Evolutionary conservation across 192 early-diverging fungal species (phyloP).

Genomic region (Umbelopsis ramanniana): DNA sequence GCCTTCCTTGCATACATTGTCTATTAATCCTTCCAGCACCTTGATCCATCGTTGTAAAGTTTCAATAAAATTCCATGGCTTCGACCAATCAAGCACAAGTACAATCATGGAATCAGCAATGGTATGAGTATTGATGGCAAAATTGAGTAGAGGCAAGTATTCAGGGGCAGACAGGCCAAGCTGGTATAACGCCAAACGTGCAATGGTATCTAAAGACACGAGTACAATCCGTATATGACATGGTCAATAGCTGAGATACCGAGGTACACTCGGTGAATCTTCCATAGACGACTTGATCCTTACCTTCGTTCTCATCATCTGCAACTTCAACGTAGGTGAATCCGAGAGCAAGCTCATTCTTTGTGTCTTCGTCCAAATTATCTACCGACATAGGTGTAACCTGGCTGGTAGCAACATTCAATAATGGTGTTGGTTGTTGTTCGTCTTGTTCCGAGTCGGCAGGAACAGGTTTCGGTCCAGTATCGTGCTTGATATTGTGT

Average conservation of each 20-base stretch:
- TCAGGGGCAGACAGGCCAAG: conserved; percentile 70
- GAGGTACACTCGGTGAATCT: conserved; percentile 29
- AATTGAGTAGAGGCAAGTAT: conserved; percentile 71
- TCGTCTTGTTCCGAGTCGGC: conserved; percentile 40
- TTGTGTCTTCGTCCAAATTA: conserved; percentile 47
- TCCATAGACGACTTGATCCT: neutral
- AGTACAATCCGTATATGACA: no score
- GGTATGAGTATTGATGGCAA: conserved; percentile 70
- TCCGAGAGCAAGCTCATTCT: conserved; percentile 79
- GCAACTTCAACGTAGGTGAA: conserved; percentile 84
- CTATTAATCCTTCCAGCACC: conserved; percentile 63
- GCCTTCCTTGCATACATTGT: conserved; percentile 58
- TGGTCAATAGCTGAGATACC: neutral
- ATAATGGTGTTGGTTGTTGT: conserved; percentile 42
- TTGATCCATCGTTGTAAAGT: conserved; percentile 79
- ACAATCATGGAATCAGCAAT: conserved; percentile 68
- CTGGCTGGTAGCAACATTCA: conserved; percentile 48
- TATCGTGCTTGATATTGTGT: conserved; percentile 59
- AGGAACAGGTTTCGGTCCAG: conserved; percentile 39
- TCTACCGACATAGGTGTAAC: conserved; percentile 39
- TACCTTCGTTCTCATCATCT: conserved; percentile 88
- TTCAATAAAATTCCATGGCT: conserved; percentile 87
- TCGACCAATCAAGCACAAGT: conserved; percentile 89
- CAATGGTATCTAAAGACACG: conserved; percentile 55
- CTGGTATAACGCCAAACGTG: conserved; percentile 82